Evolutionary conservation across 495 filamentous ascomycete species (phyloP), one percentile per base, ranked within the genome.

Genomic region (Aspergillus bridgeri): DNA sequence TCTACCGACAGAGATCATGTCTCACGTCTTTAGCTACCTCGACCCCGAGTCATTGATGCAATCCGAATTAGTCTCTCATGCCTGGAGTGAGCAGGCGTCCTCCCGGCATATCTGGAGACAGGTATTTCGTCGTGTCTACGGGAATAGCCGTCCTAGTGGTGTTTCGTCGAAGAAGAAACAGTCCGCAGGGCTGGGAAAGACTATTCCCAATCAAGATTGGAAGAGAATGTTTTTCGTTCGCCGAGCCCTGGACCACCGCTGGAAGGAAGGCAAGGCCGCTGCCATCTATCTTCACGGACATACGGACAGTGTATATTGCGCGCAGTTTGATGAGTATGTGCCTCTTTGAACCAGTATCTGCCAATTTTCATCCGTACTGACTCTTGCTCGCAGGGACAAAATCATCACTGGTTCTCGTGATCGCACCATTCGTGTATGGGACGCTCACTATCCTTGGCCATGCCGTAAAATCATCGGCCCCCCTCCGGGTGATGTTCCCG

Each of bases 401-500:
- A 94, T 98, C 61, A 91, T 98, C 55, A 98, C 95, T 15, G 94
- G 94, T 54, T 97, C 94, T 15, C 86, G 95, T 57, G 94, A 98
- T 69, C 88, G 87, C 64, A 97, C 94, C 0, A 92, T 98, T 64
- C 87, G 94, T 51, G 84, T 98, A 21, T 98, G 94, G 94, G 90
- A 96, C 72, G 88, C 96, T 73, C 82, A 87, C 59, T 79, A 79
- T 54, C 93, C 88, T 9, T 90, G 86, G 66, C 78, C 88, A 54
- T 97, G 93, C 68, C 78, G 82, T 29, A 86, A 91, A 57, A 81
- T 96, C 50, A 92, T 97, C 62, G 90, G 83, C 11, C 79, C 82
- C 3, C 64, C 67, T 18, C 65, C 73, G 0, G 65, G 52, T 18
- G 67, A 70, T 42, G 53, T 64, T 1, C 20, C 63, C 38, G 63